Percentiles rank a stretch among this genome's conserved stretches.
Conservation (phyloP, 129 eudicot species). For the Sambucus nigra region DNA sequence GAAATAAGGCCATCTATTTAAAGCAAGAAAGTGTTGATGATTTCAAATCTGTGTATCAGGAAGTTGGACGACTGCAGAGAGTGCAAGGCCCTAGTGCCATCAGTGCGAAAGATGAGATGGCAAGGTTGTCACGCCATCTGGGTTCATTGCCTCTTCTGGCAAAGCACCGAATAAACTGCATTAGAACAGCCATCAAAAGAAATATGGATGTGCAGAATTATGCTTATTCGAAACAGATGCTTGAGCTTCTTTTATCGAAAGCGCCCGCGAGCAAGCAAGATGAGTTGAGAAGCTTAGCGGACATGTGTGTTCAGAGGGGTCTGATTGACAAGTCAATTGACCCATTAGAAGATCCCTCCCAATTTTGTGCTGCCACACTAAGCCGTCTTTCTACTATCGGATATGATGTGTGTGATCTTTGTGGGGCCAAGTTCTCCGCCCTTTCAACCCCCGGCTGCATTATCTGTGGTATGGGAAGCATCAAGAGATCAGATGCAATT, state of each 20-base stretch:
- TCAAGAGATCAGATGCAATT: conserved; percentile 88
- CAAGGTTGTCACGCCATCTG: conserved; percentile 82
- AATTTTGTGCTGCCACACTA: conserved; percentile 97
- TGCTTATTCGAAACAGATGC: conserved; percentile 89
- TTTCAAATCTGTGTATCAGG: too few relatives aligned
- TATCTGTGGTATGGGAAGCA: conserved; percentile 99
- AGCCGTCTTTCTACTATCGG: conserved; percentile 95
- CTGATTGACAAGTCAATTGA: conserved; percentile 84
- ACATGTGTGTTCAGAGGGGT: conserved; percentile 90
- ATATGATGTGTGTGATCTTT: conserved; percentile 90
- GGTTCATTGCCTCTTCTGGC: conserved; percentile 97
- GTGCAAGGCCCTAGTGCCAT: conserved; percentile 89
- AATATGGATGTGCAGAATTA: conserved; percentile 97
- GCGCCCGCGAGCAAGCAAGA: conserved; percentile 97
- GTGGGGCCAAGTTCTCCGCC: conserved; percentile 97
- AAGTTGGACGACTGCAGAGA: conserved; percentile 79
- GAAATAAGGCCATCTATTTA: too few relatives aligned
- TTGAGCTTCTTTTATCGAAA: conserved; percentile 75
- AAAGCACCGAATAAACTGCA: conserved; percentile 88
- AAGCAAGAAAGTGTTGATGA: too few relatives aligned
- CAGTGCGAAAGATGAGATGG: conserved; percentile 98
- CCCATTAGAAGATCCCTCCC: conserved; percentile 96
- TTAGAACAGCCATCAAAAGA: conserved; percentile 86
- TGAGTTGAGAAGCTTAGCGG: conserved; percentile 79
- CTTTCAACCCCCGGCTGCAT: conserved; percentile 91